Base-by-base conservation (phyloP, 495 filamentous ascomycete species). In the Neurospora discreta region DNA sequence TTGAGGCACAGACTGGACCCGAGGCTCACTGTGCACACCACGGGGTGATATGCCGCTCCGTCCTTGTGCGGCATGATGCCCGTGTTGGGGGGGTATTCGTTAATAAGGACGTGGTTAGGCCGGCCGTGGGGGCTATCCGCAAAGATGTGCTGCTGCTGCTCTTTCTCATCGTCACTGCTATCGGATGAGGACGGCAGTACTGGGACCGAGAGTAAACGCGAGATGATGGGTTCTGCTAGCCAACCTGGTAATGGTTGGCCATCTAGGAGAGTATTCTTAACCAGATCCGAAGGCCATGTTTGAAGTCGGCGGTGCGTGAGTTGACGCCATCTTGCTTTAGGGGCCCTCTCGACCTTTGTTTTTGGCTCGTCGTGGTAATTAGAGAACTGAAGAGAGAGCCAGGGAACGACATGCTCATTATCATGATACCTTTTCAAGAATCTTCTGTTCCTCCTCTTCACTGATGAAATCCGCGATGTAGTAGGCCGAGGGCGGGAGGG, bases 21-120 rank as follows among this genome's bases (percentile, higher is more conserved):
- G 23, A 99, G 82, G 79, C 91, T 95, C 68, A 99, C 90, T 5
- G 95, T 98, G 52, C 92, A 94, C 5, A 98, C 95, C 38, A 96
- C 87, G 3, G 92, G 91, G 74, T 91, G 84, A 78, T 99, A 99
- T 1, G 95, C 93, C 2, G 85, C 79, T 1, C 95, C 95, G 77
- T 99, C 95, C 81, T 99, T 94, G 77, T 99, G 95, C 70, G 94
- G 89, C 92, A 98, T 95, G 73, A 98, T 99, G 8, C 95, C 95
- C 74, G 97, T 91, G 1, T 92, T 93, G 0, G 92, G 89, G 1
- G 80, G 81, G 80, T 99, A 99, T 80, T 98, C 94, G 76, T 99
- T 99, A 46, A 98, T 87, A 20, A 99, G 85, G 67, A 95, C 91
- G 83, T 99, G 95, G 73, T 99, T 99, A 39, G 95, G 93, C 4